Conservation (phyloP, 192 early-diverging fungal species). For the Backusella australiensis region DNA sequence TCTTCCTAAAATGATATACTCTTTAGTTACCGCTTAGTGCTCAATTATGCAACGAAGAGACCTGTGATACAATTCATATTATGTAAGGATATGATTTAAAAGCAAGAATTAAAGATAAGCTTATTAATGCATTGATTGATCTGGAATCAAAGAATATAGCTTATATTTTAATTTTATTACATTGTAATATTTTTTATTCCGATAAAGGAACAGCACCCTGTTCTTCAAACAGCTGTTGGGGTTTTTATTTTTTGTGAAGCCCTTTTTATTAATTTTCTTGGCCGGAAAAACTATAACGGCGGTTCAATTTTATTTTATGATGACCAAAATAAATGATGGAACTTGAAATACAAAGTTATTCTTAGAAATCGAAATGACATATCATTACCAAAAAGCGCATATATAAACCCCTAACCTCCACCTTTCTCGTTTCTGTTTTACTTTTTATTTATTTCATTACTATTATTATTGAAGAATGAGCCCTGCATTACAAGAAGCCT, state of each 20-base stretch:
- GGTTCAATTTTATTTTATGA: not conserved
- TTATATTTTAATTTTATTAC: not conserved
- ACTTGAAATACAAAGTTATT: not conserved
- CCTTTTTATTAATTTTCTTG: not conserved
- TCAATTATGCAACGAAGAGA: not conserved
- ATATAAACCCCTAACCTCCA: not conserved
- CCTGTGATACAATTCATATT: not conserved
- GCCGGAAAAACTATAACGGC: not conserved
- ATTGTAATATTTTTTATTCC: constrained; percentile 3
- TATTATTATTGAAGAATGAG: not conserved
- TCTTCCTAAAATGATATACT: too few relatives aligned
- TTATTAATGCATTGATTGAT: not conserved
- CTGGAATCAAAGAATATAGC: not conserved
- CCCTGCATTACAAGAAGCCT: not conserved
- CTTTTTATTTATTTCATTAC: not conserved
- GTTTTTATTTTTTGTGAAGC: not conserved
- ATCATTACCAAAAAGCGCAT: not conserved
- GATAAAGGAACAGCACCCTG: not conserved
- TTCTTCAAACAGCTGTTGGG: not conserved
- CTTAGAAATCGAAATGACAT: not conserved
- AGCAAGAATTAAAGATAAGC: not conserved
- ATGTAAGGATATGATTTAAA: not conserved
- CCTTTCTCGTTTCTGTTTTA: not conserved
- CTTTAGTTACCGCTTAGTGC: too few relatives aligned
- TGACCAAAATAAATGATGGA: not conserved